These are phyloP conservation scores for Boletus edulis DNA, from an alignment of 768 basidiomycete species.

Conservation along the genomic window DNA sequence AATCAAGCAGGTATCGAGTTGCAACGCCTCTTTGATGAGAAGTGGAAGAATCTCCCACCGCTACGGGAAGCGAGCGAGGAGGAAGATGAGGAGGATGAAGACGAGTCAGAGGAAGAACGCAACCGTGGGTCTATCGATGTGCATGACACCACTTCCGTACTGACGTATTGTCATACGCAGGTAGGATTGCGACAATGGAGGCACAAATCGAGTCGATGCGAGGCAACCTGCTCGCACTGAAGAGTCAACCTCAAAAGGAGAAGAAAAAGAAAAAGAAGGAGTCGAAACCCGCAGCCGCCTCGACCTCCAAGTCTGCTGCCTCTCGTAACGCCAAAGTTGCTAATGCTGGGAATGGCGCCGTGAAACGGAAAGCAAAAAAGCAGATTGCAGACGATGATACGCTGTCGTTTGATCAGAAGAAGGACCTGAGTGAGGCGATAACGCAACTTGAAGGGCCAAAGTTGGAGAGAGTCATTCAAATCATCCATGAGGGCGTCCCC, in stretches of 20 bases:
- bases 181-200: slow-evolving; percentile 75
- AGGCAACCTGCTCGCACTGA: slow-evolving; percentile 63
- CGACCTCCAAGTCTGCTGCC: slow-evolving; percentile 57
- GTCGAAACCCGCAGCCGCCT: slow-evolving; percentile 51
- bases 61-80: slow-evolving; percentile 53
- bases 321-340: slow-evolving; percentile 47
- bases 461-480: slow-evolving; percentile 88
- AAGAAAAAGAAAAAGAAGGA: slow-evolving; percentile 77
- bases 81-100: slow-evolving; percentile 62
- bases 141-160: slow-evolving; percentile 1
- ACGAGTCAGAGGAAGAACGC: slow-evolving; percentile 66
- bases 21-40: slow-evolving; percentile 88
- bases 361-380: slow-evolving; percentile 67
- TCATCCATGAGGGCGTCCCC: slow-evolving; percentile 92
- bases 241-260: slow-evolving; percentile 52
- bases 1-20: slow-evolving; percentile 83
- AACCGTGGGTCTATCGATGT: slow-evolving; percentile 46
- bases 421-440: slow-evolving; percentile 95
- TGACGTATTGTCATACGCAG: slow-evolving; percentile 37
- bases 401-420: slow-evolving; percentile 95
- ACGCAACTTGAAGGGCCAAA: slow-evolving; percentile 77
- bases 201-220: slow-evolving; percentile 77
- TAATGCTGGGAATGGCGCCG: slow-evolving; percentile 37
- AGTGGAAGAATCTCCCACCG: slow-evolving; percentile 78
- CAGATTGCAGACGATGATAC: slow-evolving; percentile 72